Conservation (phyloP, 164 flowering plant genomes). For the Dillenia suffruticosa region DNA sequence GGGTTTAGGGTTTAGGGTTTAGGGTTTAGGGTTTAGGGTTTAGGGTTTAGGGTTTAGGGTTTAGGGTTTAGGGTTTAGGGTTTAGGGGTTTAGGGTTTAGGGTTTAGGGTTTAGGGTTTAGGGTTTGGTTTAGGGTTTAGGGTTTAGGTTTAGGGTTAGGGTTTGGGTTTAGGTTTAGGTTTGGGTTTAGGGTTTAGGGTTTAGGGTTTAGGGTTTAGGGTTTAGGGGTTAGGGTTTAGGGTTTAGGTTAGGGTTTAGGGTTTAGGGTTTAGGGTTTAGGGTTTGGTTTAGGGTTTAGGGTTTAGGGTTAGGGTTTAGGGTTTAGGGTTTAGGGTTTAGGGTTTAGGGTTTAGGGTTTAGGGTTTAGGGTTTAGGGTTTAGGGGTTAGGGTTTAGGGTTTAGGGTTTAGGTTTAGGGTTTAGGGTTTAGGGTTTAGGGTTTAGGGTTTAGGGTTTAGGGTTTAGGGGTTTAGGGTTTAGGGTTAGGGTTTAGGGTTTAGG, state of each 20-base stretch:
- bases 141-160: background rate
- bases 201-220: background rate
- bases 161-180: slow-evolving; percentile 1
- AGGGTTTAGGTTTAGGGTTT: slow-evolving; percentile 4
- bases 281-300: slow-evolving; percentile 6
- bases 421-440: slow-evolving; percentile 3
- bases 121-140: background rate
- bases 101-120: background rate
- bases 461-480: background rate
- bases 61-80: slow-evolving; percentile 9
- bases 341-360: slow-evolving; percentile 11
- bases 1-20: slow-evolving; percentile 9
- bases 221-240: slow-evolving; percentile 6
- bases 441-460: slow-evolving; percentile 1
- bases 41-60: slow-evolving; percentile 8
- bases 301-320: slow-evolving; percentile 10
- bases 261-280: slow-evolving; percentile 8
- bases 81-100: slow-evolving; percentile 3
- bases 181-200: background rate
- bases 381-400: slow-evolving; percentile 12
- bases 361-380: slow-evolving; percentile 12
- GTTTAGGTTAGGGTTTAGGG: slow-evolving; percentile 6
- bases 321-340: slow-evolving; percentile 13
- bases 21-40: slow-evolving; percentile 3
- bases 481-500: background rate